Base-by-base conservation (phyloP, 163 green algal genomes). In the Picocystis sp. region DNA sequence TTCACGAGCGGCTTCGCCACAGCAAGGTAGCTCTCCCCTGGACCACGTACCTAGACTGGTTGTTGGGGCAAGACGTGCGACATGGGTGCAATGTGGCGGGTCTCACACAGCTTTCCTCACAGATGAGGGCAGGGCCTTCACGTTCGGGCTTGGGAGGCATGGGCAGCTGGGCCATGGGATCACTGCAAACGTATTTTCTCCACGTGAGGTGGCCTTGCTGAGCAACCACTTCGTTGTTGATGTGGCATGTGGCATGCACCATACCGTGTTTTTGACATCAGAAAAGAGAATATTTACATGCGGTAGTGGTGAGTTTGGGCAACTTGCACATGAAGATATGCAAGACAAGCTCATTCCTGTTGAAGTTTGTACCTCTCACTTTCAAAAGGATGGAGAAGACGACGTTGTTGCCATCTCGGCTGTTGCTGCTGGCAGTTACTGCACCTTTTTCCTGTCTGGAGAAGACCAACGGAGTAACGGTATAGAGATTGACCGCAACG, bases 71-170 rank as follows among this genome's bases (percentile, higher is more conserved):
- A 50, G 44, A 9, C 44, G 22, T 23, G 44, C 25, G 13, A 8
- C 6, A 14, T 19, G 10, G 15, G n/a, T 23, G 25, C n/a, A 54
- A 35, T 54, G n/a, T 34, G 57, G 57, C 17, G 50, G 47, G 25
- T 42, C 19, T 19, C 57, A 64, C 57, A 46, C 49, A 19, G 22
- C 22, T 21, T 47, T 52, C 8, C 17, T 64, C 13, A 58, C 57
- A 19, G 35, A 24, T 23, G 19, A 53, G 34, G 43, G 49, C 8
- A 21, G 17, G 9, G 29, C 50, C 2, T 59, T 54, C 35, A 59
- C 25, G 11, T 59, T 46, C 17, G 53, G 53, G 19, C 21, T 45
- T 8, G 41, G 41, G 43, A 46, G 53, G 34, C 42, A 22, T 22
- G 53, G 53, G 29, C 53, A 59, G 53, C 53, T 59, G 21, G 53